Evolutionary conservation across 805 yeast species (phyloP).

Genomic region (Ogataea pilisensis): DNA sequence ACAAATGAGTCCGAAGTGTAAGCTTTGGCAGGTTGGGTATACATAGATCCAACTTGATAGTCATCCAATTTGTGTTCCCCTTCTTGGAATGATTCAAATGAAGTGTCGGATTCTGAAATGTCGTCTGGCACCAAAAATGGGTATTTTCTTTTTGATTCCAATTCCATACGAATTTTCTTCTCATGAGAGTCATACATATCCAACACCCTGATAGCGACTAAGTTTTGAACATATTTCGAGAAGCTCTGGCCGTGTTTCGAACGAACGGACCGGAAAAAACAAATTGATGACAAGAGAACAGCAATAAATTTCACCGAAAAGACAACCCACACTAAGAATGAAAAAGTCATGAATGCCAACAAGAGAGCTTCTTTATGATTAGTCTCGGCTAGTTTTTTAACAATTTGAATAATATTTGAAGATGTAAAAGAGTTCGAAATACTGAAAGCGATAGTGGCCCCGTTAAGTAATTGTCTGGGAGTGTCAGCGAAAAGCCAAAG

Average conservation of each 20-base stretch:
- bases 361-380: constrained; percentile 67
- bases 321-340: constrained; percentile 69
- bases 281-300: constrained; percentile 19
- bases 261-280: constrained; percentile 15
- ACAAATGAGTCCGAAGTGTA: not conserved
- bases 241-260: constrained; percentile 10
- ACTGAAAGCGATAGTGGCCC: constrained; percentile 60
- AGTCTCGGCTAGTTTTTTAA: constrained; percentile 53
- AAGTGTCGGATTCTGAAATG: no score
- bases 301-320: constrained; percentile 37
- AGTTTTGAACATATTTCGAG: constrained; percentile 19
- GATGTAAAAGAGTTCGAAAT: constrained; percentile 39
- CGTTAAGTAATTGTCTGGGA: constrained; percentile 84
- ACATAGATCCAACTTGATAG: not conserved
- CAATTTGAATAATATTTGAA: constrained; percentile 39
- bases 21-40: not conserved
- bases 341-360: constrained; percentile 68
- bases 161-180: constrained; percentile 6
- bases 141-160: constrained; percentile 15
- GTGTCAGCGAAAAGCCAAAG: constrained; percentile 70
- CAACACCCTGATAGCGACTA: constrained; percentile 27
- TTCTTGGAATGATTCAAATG: constrained; percentile 10
- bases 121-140: no score
- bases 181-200: constrained; percentile 25
- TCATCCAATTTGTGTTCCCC: not conserved